Evolutionary conservation across 2,329 filamentous ascomycete species (phyloP), one percentile per base, ranked within the genome.

Genomic region (Aspergillus phoenicis): DNA sequence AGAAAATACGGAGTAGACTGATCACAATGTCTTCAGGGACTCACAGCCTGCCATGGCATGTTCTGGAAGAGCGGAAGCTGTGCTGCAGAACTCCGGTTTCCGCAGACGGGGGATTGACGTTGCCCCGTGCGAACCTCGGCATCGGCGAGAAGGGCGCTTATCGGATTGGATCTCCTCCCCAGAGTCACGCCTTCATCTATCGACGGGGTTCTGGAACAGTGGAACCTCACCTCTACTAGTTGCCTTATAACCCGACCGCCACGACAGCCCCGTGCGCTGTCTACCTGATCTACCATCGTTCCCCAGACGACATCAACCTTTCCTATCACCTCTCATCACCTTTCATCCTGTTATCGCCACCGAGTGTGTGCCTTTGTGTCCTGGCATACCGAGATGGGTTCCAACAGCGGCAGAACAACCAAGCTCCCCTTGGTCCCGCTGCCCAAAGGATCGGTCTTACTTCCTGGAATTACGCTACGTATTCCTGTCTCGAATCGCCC

Each of bases 391-490:
- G 63, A 63, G 59, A 79, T 79, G 77, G 73, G 69, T 60, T 70
- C 75, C 60, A 75, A 71, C 64, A 71, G 70, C 65, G 74, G 72
- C 59, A 76, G 73, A 65, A 74, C 73, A 33, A 76, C 73, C 58
- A 80, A 77, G 66, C 69, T 97, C 36, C 91, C 94, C 49, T 80
- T 98, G 69, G 89, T 98, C 67, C 91, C 93, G 39, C 85, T 98
- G 47, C 87, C 91, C 57, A 88, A 89, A 71, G 90, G 89, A 66
- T 86, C 87, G 64, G 90, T 97, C 67, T 87, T 98, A 43, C 85
- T 97, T 8, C 95, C 95, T 4, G 92, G 93, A 64, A 87, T 93
- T 59, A 88, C 93, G 54, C 85, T 96, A 69, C 90, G 93, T 68
- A 90, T 98, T 66, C 88, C 91, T 58, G 89, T 97, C 56, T 87